Evolutionary conservation across 768 basidiomycete genomes (phyloP).

Genomic region (Hypholoma sublateritium): DNA sequence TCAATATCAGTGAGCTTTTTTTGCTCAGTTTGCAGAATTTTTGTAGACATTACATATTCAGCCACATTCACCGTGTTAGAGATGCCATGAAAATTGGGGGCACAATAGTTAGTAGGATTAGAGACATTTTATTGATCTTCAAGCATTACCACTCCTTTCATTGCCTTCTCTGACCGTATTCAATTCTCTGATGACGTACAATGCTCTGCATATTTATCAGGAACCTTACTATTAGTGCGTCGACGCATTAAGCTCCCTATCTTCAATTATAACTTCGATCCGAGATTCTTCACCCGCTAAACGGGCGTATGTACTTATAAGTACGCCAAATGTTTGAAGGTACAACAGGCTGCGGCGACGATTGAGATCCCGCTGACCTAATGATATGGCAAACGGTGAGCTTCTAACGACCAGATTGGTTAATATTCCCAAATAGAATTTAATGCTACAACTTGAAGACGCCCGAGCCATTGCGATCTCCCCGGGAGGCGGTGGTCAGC

Average conservation of each 20-base stretch:
- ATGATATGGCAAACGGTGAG: neutral
- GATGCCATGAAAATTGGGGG: no score
- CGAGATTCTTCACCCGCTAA: neutral
- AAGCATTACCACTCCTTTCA: no score
- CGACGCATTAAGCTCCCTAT: neutral
- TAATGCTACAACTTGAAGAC: neutral
- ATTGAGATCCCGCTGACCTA: slow-evolving; percentile 1
- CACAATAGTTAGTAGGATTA: no score
- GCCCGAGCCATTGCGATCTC: slow-evolving; percentile 6
- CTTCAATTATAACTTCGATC: neutral
- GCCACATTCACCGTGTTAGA: no score
- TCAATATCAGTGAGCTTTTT: no score
- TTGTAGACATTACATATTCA: no score
- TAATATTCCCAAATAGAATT: neutral
- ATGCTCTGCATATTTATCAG: neutral
- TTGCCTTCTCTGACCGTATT: no score
- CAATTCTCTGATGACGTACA: no score
- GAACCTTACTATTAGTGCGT: neutral
- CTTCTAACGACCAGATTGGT: neutral
- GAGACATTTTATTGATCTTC: no score
- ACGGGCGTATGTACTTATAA: neutral
- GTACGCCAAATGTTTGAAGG: neutral
- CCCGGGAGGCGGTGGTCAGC: slow-evolving; percentile 2
- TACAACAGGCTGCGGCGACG: neutral
- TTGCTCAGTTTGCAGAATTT: no score